phyloP scores from a whole-genome alignment of 352 stramenopile species.

The Pelagophyceae sp. region DNA sequence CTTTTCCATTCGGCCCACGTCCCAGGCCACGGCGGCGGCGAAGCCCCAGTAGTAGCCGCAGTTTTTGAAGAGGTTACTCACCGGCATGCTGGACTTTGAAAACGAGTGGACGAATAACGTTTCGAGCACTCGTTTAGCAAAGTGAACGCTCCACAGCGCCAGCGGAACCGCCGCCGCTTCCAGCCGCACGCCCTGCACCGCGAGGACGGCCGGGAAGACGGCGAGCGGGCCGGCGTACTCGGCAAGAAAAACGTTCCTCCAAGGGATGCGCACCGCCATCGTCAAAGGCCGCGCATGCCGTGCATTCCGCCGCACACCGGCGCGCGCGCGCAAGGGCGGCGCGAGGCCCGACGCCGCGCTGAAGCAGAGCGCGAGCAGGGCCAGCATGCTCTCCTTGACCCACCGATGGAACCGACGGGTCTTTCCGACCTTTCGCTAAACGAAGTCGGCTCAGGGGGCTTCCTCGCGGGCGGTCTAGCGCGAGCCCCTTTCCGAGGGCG shows the following conservation, averaged over 20 bases:
- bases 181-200: conserved; percentile 39
- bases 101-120: conserved; percentile 77
- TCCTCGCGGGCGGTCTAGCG: too few relatives aligned
- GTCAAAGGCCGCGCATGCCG: too few relatives aligned
- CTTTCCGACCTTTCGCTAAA: too few relatives aligned
- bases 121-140: conserved; percentile 70
- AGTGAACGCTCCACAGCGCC: conserved; percentile 64
- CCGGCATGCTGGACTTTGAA: conserved; percentile 66
- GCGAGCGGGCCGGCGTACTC: conserved; percentile 71
- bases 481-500: too few relatives aligned
- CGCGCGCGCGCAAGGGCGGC: too few relatives aligned
- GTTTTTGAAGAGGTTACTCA: conserved; percentile 78
- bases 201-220: conserved; percentile 59
- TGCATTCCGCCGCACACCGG: too few relatives aligned
- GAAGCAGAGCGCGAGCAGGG: too few relatives aligned
- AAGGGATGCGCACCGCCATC: too few relatives aligned
- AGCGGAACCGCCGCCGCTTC: conserved; percentile 42
- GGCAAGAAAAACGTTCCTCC: conserved; percentile 67
- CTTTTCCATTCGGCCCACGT: conserved; percentile 64
- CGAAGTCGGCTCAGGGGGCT: too few relatives aligned
- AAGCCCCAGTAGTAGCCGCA: conserved; percentile 75
- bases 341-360: too few relatives aligned
- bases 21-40: conserved; percentile 64
- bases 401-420: too few relatives aligned
- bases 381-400: too few relatives aligned